These are phyloP conservation scores for Aspergillus sparsus DNA, from an alignment of 495 filamentous ascomycete genomes.

Conservation along the genomic window DNA sequence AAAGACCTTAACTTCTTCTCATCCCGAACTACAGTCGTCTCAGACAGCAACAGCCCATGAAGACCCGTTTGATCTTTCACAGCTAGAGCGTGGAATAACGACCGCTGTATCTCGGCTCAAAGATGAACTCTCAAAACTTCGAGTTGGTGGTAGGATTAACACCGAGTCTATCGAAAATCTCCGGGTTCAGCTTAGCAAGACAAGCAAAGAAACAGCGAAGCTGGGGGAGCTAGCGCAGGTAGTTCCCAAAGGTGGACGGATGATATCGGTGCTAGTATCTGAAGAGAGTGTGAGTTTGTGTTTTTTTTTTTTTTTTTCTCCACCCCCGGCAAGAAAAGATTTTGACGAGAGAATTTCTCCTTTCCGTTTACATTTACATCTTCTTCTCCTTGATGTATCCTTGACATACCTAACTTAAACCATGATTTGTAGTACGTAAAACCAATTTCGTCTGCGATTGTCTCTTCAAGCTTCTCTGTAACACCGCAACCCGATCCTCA, in stretches of 20 bases:
- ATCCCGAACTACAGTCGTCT: conserved; percentile 11
- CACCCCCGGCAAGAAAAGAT: neutral
- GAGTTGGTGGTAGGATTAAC: conserved; percentile 67
- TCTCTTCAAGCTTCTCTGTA: conserved; percentile 66
- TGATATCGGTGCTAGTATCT: conserved; percentile 63
- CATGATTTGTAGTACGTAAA: conserved; percentile 58
- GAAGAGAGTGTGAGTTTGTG: conserved; percentile 58
- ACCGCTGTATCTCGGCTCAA: conserved; percentile 57
- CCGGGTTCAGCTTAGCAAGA: conserved; percentile 59
- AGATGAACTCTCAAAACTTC: conserved; percentile 65
- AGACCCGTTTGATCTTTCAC: conserved; percentile 69
- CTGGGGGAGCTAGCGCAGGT: conserved; percentile 77
- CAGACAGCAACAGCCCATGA: conserved; percentile 30
- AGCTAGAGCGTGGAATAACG: conserved; percentile 60
- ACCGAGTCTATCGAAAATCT: conserved; percentile 65
- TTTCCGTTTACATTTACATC: conserved; percentile 2
- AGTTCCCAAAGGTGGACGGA: conserved; percentile 68
- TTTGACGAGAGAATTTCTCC: conserved; percentile 6
- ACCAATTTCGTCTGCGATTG: conserved; percentile 69
- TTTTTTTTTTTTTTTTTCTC: neutral
- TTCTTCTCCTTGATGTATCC: neutral
- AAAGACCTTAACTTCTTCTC: conserved; percentile 26
- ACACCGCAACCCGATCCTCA: conserved; percentile 70
- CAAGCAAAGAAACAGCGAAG: conserved; percentile 46
- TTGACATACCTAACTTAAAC: too few species aligned